Conservation (phyloP, 441 rosid species). For the Euphorbia celastroides region DNA sequence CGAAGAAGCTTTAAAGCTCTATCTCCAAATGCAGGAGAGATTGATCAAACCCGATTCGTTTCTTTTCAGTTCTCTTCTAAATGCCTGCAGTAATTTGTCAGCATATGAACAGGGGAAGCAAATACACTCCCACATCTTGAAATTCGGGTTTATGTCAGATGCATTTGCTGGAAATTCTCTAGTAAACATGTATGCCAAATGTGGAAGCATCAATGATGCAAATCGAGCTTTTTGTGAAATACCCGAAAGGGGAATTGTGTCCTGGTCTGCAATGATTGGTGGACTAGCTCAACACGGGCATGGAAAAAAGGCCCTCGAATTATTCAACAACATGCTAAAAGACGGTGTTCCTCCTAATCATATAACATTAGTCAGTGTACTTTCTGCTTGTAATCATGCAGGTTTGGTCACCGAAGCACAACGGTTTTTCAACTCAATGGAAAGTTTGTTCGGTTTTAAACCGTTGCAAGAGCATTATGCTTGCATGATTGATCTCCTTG, state of each 20-base stretch:
- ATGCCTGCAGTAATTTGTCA: constrained; percentile 60
- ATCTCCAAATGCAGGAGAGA: constrained; percentile 39
- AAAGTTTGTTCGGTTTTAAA: constrained; percentile 34
- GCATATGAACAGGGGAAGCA: constrained; percentile 78
- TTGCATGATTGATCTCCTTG: constrained; percentile 68
- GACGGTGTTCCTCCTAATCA: constrained; percentile 48
- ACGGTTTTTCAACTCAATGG: constrained; percentile 46
- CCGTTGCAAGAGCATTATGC: constrained; percentile 63
- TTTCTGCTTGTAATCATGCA: constrained; percentile 66
- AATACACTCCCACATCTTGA: constrained; percentile 55
- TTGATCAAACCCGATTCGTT: constrained; percentile 54
- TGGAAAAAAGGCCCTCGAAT: constrained; percentile 46
- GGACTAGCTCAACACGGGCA: constrained; percentile 73
- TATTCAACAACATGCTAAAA: constrained; percentile 51
- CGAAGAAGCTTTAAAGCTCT: constrained; percentile 62
- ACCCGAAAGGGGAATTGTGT: constrained; percentile 53
- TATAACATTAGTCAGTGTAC: constrained; percentile 57
- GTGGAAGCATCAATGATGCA: constrained; percentile 69
- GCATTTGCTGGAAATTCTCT: constrained; percentile 61
- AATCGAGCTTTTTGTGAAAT: constrained; percentile 40
- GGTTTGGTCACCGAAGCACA: constrained; percentile 58
- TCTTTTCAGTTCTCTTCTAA: constrained; percentile 58
- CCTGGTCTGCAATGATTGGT: constrained; percentile 68
- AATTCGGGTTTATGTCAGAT: constrained; percentile 56
- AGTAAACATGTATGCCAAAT: constrained; percentile 66